Evolutionary conservation across 805 yeast genomes (phyloP).

Genomic region (Ogataea trehalophila): DNA sequence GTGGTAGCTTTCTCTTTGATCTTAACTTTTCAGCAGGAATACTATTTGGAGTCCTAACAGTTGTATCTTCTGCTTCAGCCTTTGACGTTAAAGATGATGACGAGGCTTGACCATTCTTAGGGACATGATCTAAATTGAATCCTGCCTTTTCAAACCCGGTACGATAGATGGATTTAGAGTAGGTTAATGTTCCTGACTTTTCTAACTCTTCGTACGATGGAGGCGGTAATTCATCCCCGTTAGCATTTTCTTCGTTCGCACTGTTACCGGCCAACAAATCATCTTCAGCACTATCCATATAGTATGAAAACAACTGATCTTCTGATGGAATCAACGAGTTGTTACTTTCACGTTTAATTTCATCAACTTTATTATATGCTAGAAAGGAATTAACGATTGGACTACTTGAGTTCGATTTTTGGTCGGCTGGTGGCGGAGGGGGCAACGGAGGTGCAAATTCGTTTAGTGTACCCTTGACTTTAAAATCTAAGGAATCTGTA

Average conservation of each 20-base stretch:
- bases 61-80: background rate
- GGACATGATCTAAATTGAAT: conserved; percentile 25
- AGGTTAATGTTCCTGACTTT: conserved; percentile 29
- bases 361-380: background rate
- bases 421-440: conserved; percentile 24
- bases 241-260: background rate
- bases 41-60: too few species aligned
- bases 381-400: conserved; percentile 22
- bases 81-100: background rate
- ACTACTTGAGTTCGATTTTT: conserved; percentile 19
- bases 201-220: conserved; percentile 32
- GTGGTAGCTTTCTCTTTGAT: conserved; percentile 23
- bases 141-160: conserved; percentile 35
- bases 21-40: conserved; percentile 3
- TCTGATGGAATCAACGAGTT: conserved; percentile 24
- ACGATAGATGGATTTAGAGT: conserved; percentile 30
- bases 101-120: background rate
- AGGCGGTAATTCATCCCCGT: conserved; percentile 20
- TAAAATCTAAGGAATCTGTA: conserved; percentile 1
- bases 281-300: conserved; percentile 6
- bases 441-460: conserved; percentile 27
- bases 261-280: background rate
- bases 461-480: background rate
- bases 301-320: conserved; percentile 14
- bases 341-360: conserved; percentile 13